phyloP scores from a whole-genome alignment of 441 rosid species.

The Croton laevigatus region DNA sequence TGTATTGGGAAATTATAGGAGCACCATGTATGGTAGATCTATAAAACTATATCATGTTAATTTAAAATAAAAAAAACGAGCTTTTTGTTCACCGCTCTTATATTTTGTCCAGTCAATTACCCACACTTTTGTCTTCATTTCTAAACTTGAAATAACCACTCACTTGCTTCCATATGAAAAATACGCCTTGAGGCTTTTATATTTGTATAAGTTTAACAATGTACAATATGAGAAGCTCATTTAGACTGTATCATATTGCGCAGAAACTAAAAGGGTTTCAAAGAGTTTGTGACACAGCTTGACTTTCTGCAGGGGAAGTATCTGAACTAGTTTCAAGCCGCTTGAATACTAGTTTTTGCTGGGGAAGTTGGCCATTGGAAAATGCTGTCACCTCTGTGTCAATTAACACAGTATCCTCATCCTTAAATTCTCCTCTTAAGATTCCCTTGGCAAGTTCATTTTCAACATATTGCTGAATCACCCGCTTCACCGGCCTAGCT shows the following conservation, averaged over 20 bases:
- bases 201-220: background rate
- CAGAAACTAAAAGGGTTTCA: constrained; percentile 15
- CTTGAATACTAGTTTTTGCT: constrained; percentile 74
- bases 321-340: constrained; percentile 35
- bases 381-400: constrained; percentile 75
- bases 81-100: no score
- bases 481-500: constrained; percentile 96
- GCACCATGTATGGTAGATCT: no score
- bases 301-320: constrained; percentile 32
- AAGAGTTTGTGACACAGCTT: constrained; percentile 34
- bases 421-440: constrained; percentile 83
- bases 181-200: background rate
- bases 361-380: constrained; percentile 75
- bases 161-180: background rate
- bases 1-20: no score
- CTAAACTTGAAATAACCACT: no score
- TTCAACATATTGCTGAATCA: constrained; percentile 89
- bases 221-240: constrained; percentile 4
- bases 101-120: no score
- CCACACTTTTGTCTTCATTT: no score
- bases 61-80: no score
- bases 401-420: constrained; percentile 58
- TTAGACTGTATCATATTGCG: background rate
- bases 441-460: constrained; percentile 97
- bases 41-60: no score